Base-by-base conservation (phyloP, 108 stramenopile species). In the Seminavis robusta region DNA sequence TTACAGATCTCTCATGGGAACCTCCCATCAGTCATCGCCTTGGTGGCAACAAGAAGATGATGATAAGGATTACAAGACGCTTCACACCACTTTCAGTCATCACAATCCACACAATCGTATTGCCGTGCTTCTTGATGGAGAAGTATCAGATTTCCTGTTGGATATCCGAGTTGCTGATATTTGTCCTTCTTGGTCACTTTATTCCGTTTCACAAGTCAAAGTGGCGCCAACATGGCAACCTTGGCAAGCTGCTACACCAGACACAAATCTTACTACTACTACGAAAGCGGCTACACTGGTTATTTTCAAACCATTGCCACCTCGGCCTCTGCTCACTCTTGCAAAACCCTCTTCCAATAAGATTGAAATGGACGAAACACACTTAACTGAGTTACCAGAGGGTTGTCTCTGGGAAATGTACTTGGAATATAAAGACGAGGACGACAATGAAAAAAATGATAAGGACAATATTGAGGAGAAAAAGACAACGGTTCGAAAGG, bases 401-500 rank as follows among this genome's bases (percentile, higher is more conserved):
- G 89, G 89, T 34, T 84, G 83, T 58, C 36, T 90, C 20, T 78
- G 78, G 80, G 85, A 90, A 66, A 63, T 59, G 28, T 64, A 45
- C 32, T 19, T 57, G 24, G 61, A 59, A 67, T n/a, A 46, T 31
- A 25, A 56, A 23, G 51, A 59, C 17, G 49, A 11, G 17, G 56
- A 61, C 8, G 46, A 51, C 9, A 34, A 71, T 6, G 43, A 53
- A 16, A n/a, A n/a, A n/a, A n/a, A n/a, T n/a, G 59, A 45, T 59
- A 44, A 30, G 7, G 46, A 55, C 41, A 11, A 39, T n/a, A 13
- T 15, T 13, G n/a, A 54, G 57, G 28, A 54, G 6, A 25, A 49
- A 26, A 56, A 63, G 23, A 3, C 23, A 1, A 2, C 6, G 11
- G 9, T 15, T 2, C 39, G 32, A 23, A 7, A 32, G n/a, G 15